Evolutionary conservation across 2,329 filamentous ascomycete genomes (phyloP), one percentile per base, ranked within the genome.

Genomic region (Colletotrichum spinosum): DNA sequence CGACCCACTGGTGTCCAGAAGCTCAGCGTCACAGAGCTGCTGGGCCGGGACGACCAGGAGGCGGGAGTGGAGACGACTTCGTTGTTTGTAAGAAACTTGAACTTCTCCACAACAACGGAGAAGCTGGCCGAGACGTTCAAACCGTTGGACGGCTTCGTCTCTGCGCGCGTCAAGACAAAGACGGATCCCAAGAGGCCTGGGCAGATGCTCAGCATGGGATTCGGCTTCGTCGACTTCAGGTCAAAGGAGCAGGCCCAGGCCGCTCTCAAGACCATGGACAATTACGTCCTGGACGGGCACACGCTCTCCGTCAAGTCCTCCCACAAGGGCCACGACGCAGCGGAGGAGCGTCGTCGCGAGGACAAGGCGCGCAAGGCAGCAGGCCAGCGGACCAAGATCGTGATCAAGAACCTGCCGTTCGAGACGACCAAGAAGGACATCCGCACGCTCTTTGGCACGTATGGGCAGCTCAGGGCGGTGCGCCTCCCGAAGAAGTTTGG

Each of bases 381-480:
- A 33, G 87, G 86, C 13, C 88, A 90, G 75, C 87, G 89, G 70
- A 97, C 94, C 52, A 98, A 98, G 85, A 91, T 99, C 74, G 90
- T 98, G 79, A 91, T 99, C 83, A 99, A 98, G 84, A 99, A 99
- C 82, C 82, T 99, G 78, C 95, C 96, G 17, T 99, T 99, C 82
- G 93, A 98, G 81, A 91, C 92, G 53, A 91, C 90, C 58, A 97
- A 97, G 83, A 96, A 97, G 78, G 96, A 99, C 76, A 86, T 99
- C 64, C 88, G 93, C 68, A 84, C 91, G 58, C 84, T 98, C 46
- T 94, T 98, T 76, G 89, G 92, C 67, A 90, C 93, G 41, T 98
- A 97, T 79, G 97, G 96, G 50, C 91, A 97, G 76, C 88, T 99
- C 68, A 91, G 93, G 73, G 95, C 94, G 57, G 93, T 99, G 67